phyloP scores from a whole-genome alignment of 2,329 filamentous ascomycete species.

The Colletotrichum endophyticum region DNA sequence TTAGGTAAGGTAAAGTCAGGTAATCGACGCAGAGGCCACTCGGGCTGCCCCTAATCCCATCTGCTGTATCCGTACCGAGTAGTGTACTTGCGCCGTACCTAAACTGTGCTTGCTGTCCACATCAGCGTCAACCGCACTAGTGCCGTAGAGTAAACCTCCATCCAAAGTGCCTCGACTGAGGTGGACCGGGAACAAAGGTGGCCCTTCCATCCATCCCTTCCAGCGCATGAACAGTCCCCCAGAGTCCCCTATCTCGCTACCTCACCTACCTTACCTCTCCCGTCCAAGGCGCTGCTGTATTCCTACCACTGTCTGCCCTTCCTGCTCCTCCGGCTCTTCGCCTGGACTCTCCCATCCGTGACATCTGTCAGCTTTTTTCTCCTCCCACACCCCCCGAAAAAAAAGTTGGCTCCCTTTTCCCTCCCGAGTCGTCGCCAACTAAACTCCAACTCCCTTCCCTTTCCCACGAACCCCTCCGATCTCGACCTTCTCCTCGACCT shows the following conservation, averaged over 20 bases:
- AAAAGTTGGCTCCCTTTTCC: constrained; percentile 9
- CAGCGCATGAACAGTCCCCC: constrained; percentile 1
- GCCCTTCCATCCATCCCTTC: background rate
- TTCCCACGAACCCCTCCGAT: constrained; percentile 4
- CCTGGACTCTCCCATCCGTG: background rate
- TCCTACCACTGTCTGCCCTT: background rate
- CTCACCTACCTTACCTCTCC: background rate
- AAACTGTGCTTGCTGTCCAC: background rate
- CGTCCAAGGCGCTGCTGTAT: background rate
- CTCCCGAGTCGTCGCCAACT: background rate
- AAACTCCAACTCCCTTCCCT: background rate
- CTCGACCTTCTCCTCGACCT: background rate
- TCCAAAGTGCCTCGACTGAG: background rate
- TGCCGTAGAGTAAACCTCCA: background rate
- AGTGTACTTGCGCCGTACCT: background rate
- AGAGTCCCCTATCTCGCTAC: background rate
- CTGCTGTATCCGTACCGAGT: background rate
- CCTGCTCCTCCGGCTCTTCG: background rate
- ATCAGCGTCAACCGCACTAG: background rate
- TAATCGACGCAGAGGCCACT: background rate
- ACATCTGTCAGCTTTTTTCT: constrained; percentile 20
- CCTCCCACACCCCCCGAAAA: background rate
- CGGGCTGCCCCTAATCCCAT: background rate
- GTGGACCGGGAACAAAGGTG: background rate
- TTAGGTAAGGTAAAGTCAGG: background rate